Conservation (phyloP, 257 asterid species). For the Solanum rostratum region DNA sequence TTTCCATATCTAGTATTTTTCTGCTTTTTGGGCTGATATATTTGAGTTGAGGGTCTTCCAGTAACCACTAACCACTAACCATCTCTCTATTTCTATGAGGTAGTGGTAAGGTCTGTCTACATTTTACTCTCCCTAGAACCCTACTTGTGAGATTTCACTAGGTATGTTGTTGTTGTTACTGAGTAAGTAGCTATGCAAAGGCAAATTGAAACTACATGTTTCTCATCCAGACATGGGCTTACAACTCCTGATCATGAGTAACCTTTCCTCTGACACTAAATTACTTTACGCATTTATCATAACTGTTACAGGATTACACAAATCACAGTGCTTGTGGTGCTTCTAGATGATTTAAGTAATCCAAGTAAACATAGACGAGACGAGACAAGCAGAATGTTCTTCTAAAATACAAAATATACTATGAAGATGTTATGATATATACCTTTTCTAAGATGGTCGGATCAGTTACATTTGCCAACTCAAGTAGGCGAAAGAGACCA, state of each 20-base stretch:
- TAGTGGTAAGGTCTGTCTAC: too few species aligned
- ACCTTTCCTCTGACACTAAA: not conserved
- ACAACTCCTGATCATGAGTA: not conserved
- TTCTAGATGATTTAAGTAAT: not conserved
- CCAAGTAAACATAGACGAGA: not conserved
- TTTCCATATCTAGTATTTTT: too few species aligned
- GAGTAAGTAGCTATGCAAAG: not conserved
- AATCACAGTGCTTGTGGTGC: not conserved
- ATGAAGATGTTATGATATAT: not conserved
- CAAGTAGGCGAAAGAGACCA: constrained; percentile 93
- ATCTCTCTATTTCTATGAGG: too few species aligned
- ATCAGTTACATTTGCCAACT: constrained; percentile 78
- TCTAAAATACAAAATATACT: not conserved
- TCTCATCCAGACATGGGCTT: not conserved
- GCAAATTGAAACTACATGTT: not conserved
- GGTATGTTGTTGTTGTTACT: too few species aligned
- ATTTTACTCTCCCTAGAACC: too few species aligned
- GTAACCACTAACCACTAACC: too few species aligned
- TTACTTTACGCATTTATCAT: not conserved
- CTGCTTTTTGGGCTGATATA: too few species aligned
- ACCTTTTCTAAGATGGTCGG: constrained; percentile 79
- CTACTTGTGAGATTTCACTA: too few species aligned
- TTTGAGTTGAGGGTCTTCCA: too few species aligned
- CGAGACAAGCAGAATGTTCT: not conserved
- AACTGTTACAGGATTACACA: not conserved